phyloP scores from a whole-genome alignment of 2,329 filamentous ascomycete genomes.

The Ilyonectria robusta region DNA sequence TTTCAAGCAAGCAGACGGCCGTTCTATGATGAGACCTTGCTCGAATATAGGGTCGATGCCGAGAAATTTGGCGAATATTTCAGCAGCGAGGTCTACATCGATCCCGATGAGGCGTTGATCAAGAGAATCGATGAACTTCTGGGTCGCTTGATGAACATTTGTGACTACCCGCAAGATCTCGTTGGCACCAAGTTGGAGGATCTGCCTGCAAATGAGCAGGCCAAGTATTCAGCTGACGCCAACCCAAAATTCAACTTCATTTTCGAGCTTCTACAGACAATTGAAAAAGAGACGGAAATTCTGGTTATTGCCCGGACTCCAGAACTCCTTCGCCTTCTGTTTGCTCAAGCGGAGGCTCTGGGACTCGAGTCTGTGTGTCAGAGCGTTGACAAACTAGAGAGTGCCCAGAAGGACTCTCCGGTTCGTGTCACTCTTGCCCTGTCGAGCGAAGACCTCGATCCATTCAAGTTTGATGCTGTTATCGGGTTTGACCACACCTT shows the following conservation, averaged over 20 bases:
- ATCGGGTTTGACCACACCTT: slow-evolving; percentile 69
- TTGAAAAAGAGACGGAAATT: slow-evolving; percentile 63
- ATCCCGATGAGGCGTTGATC: slow-evolving; percentile 58
- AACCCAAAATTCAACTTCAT: slow-evolving; percentile 75
- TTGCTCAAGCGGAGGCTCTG: slow-evolving; percentile 61
- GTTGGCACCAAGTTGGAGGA: slow-evolving; percentile 58
- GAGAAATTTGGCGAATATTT: slow-evolving; percentile 62
- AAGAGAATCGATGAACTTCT: slow-evolving; percentile 67
- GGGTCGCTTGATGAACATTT: slow-evolving; percentile 65
- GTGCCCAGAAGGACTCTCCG: slow-evolving; percentile 51
- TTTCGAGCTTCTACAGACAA: slow-evolving; percentile 65
- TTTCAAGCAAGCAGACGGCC: slow-evolving; percentile 67
- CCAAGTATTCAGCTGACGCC: slow-evolving; percentile 68
- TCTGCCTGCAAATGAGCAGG: slow-evolving; percentile 58
- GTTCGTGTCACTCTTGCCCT: slow-evolving; percentile 60
- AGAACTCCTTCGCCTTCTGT: slow-evolving; percentile 66
- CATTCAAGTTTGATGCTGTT: slow-evolving; percentile 63
- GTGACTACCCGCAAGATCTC: slow-evolving; percentile 69
- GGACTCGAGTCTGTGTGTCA: slow-evolving; percentile 54
- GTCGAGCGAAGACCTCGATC: slow-evolving; percentile 56
- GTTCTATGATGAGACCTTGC: slow-evolving; percentile 66
- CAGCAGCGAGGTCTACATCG: slow-evolving; percentile 53
- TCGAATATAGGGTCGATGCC: slow-evolving; percentile 60
- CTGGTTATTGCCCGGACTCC: slow-evolving; percentile 68
- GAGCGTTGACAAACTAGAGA: slow-evolving; percentile 47